Percentiles rank a stretch among this genome's conserved stretches.
Conservation (phyloP, 495 filamentous ascomycete genomes). For the Neurospora discreta region DNA sequence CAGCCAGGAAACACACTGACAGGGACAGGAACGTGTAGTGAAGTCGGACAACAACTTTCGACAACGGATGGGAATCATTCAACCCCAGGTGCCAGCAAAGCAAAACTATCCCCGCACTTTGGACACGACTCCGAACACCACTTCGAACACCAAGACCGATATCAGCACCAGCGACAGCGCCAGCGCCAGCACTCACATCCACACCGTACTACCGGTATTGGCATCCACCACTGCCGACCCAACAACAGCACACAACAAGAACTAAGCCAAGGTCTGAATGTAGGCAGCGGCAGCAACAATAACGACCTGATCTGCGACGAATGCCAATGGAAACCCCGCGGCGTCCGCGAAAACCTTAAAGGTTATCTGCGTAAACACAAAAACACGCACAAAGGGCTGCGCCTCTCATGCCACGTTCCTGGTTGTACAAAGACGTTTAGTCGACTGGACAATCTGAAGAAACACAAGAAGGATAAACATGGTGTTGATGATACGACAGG, state of each 20-base stretch:
- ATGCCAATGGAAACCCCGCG: conserved; percentile 28
- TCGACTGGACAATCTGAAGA: conserved; percentile 32
- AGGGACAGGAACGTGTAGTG: neutral
- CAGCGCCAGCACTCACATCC: neutral
- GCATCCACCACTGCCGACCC: neutral
- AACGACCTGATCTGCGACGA: conserved; percentile 26
- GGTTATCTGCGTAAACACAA: conserved; percentile 30
- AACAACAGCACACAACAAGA: neutral
- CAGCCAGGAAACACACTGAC: neutral
- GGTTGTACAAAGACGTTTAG: conserved; percentile 31
- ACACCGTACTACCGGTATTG: neutral
- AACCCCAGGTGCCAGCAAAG: neutral
- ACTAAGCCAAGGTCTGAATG: neutral
- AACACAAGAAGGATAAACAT: conserved; percentile 30
- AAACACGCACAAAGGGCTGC: conserved; percentile 26
- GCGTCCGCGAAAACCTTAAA: conserved; percentile 25
- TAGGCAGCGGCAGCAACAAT: neutral
- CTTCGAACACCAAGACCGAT: neutral
- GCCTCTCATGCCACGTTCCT: conserved; percentile 20
- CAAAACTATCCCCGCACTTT: neutral
- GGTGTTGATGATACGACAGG: conserved; percentile 16
- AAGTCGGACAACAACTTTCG: neutral
- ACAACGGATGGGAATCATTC: neutral
- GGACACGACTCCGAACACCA: neutral
- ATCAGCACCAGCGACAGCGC: neutral